Percentiles rank a stretch among this genome's conserved stretches.
Conservation (phyloP, 108 stramenopile genomes). For the Stephanodiscus minutulus region DNA sequence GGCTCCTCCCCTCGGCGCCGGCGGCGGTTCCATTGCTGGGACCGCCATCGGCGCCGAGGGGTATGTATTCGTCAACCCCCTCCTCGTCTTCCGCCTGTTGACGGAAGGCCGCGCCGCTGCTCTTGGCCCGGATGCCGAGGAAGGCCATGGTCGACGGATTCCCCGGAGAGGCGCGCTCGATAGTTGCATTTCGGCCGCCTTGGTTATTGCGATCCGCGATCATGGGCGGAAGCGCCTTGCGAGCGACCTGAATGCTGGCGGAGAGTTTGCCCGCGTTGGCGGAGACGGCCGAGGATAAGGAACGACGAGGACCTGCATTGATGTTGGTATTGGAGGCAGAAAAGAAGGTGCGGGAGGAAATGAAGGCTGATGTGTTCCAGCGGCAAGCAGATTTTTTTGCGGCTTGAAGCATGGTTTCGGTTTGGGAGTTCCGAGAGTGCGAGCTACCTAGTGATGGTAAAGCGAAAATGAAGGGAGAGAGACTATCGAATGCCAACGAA, state of each 20-base stretch:
- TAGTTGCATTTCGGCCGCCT: not conserved
- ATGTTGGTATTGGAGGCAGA: not conserved
- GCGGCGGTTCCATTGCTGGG: not conserved
- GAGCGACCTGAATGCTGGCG: not conserved
- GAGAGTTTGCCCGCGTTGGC: not conserved
- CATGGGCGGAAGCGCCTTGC: not conserved
- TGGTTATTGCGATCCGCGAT: not conserved
- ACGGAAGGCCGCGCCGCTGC: conserved; percentile 29
- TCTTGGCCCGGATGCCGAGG: conserved; percentile 24
- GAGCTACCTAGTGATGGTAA: not conserved
- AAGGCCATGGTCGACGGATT: conserved; percentile 37
- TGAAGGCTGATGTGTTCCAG: not conserved
- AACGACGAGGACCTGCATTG: conserved; percentile 4
- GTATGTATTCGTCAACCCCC: not conserved
- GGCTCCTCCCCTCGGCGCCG: conserved; percentile 27
- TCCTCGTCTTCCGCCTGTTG: conserved; percentile 15
- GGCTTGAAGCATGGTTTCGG: conserved; percentile 17
- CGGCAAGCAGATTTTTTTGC: conserved; percentile 10
- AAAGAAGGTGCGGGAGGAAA: not conserved
- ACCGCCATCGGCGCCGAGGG: not conserved
- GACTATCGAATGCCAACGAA: too few relatives aligned
- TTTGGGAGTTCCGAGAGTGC: too few relatives aligned
- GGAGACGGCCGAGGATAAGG: not conserved
- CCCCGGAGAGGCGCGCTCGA: conserved; percentile 10
- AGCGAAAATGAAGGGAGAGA: not conserved